Evolutionary conservation across 371 early-diverging fungal species (phyloP).

Genomic region (Basidiobolus heterosporus): DNA sequence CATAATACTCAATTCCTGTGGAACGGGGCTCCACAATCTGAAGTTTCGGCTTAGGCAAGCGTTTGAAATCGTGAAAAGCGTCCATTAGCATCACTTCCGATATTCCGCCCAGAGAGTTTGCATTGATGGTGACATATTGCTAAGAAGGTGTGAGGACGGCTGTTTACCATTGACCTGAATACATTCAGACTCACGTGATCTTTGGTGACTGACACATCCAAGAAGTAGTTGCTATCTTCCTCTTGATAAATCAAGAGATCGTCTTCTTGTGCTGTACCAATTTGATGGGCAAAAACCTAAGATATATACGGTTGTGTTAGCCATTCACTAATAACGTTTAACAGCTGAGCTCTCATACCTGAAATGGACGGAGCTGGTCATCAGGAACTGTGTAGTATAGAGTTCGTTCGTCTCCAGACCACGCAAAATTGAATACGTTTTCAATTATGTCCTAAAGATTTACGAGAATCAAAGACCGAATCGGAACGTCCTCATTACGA

Average conservation of each 20-base stretch:
- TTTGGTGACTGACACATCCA: constrained; percentile 65
- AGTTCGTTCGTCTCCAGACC: constrained; percentile 36
- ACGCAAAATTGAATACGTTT: constrained; percentile 65
- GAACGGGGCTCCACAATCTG: constrained; percentile 35
- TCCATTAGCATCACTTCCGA: constrained; percentile 51
- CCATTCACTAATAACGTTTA: neutral
- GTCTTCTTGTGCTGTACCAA: constrained; percentile 30
- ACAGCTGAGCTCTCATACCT: constrained; percentile 14
- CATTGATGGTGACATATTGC: constrained; percentile 53
- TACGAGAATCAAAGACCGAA: neutral
- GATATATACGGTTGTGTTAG: neutral
- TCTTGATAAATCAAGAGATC: constrained; percentile 54
- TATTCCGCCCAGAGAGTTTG: constrained; percentile 44
- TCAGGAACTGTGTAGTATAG: constrained; percentile 62
- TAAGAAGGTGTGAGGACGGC: constrained; percentile 3
- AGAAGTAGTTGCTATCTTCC: constrained; percentile 43
- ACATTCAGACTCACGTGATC: constrained; percentile 28
- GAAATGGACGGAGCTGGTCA: constrained; percentile 49
- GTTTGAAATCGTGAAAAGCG: constrained; percentile 22
- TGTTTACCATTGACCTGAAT: neutral
- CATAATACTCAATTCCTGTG: constrained; percentile 51
- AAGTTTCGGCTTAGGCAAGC: constrained; percentile 11
- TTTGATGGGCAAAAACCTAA: constrained; percentile 33
- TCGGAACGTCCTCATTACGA: neutral
- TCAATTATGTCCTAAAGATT: constrained; percentile 30